Base-by-base conservation (phyloP, 2,329 filamentous ascomycete genomes). In the Botrytis galanthina region DNA sequence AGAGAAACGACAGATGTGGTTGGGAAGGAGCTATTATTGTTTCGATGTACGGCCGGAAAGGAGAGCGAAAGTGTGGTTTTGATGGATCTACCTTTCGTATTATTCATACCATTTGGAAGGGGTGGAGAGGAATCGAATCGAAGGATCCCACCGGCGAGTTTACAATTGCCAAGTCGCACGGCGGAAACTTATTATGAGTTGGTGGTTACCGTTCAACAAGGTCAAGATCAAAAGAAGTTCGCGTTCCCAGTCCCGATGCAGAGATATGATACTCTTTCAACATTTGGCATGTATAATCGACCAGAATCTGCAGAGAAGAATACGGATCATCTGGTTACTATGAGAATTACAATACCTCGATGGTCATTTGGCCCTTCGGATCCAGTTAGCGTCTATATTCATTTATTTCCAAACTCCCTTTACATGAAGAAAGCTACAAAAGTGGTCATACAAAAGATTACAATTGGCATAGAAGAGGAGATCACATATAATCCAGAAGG, bases 201-300 rank as follows among this genome's bases (percentile, higher is more conserved):
- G 75, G 94, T 98, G 73, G 96, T 99, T 70, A 97, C 92, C 70
- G 92, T 99, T 35, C 95, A 98, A 81, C 95, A 98, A 83, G 94
- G 95, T 4, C 91, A 92, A 78, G 90, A 93, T 75, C 94, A 98
- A 83, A 94, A 93, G 83, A 97, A 97, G 83, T 96, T 97, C 83
- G 86, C 90, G 7, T 98, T 98, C 78, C 93, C 96, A 1, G 92
- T 98, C 57, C 95, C 95, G 1, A 89, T 99, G 78, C 90, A 93
- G 77, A 89, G 96, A 81, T 99, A 98, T 84, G 96, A 99, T 82
- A 99, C 95, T 1, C 86, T 99, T 67, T 98, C 95, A 60, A 98
- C 96, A 1, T 99, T 99, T 84, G 96, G 96, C 83, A 98, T 98
- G 96, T 99, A 98, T 86, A 98, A 98, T 84, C 92, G 94, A 72